Conservation (phyloP, 2,329 filamentous ascomycete species). For the Ascochyta clinopodiicola region DNA sequence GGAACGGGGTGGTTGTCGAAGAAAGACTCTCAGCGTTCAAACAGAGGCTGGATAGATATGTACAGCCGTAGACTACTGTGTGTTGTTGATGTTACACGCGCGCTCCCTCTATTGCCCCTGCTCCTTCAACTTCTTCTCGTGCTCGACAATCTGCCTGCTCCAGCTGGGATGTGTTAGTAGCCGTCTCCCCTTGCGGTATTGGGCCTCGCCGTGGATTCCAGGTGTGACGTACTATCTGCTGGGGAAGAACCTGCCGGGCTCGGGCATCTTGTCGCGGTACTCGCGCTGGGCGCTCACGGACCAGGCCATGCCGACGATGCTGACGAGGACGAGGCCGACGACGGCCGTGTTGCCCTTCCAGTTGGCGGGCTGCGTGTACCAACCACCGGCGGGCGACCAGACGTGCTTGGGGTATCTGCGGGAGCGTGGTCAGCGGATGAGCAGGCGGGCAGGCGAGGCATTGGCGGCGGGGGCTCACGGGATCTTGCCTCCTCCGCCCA, state of each 20-base stretch:
- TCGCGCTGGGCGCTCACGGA: slow-evolving; percentile 77
- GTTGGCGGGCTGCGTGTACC: slow-evolving; percentile 94
- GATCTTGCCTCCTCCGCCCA: slow-evolving; percentile 71
- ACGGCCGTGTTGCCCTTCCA: slow-evolving; percentile 92
- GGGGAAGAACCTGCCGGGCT: slow-evolving; percentile 78
- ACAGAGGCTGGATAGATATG: slow-evolving; percentile 46
- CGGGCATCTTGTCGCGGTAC: slow-evolving; percentile 75
- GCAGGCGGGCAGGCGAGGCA: slow-evolving; percentile 7
- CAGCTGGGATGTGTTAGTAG: slow-evolving; percentile 60
- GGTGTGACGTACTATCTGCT: slow-evolving; percentile 75
- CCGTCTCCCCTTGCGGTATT: neutral
- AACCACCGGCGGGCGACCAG: slow-evolving; percentile 97
- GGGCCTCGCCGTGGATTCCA: neutral
- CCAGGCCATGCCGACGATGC: slow-evolving; percentile 72
- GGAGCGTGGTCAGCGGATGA: slow-evolving; percentile 21
- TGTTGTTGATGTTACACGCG: slow-evolving; percentile 2
- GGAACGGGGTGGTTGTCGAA: slow-evolving; percentile 56
- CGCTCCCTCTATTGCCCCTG: slow-evolving; percentile 28
- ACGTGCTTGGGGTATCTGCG: slow-evolving; percentile 97
- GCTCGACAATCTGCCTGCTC: slow-evolving; percentile 74
- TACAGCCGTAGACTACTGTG: slow-evolving; percentile 43
- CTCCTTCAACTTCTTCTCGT: slow-evolving; percentile 62
- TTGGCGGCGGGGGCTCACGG: slow-evolving; percentile 56
- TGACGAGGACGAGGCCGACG: slow-evolving; percentile 71
- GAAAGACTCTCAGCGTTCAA: slow-evolving; percentile 53